Evolutionary conservation across 2,329 filamentous ascomycete species (phyloP).

Genomic region (Alternaria incomplexa): DNA sequence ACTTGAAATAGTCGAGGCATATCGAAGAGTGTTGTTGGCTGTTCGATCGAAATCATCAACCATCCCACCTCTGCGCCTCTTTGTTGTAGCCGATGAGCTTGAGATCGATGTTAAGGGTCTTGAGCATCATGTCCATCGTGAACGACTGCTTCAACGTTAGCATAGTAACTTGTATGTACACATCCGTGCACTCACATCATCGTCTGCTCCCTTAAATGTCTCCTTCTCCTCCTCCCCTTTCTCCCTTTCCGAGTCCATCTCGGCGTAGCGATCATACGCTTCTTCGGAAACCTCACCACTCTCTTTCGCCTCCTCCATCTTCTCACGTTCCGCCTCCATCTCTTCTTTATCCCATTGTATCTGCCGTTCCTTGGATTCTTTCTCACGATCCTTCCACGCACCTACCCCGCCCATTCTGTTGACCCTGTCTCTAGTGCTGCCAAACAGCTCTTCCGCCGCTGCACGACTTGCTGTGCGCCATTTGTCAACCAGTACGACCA

Average conservation of each 20-base stretch:
- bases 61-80: constrained; percentile 63
- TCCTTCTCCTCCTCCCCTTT: constrained; percentile 52
- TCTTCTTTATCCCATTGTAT: constrained; percentile 48
- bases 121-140: constrained; percentile 74
- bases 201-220: constrained; percentile 39
- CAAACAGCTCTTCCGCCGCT: constrained; percentile 73
- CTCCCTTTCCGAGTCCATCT: constrained; percentile 45
- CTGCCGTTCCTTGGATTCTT: constrained; percentile 41
- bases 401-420: constrained; percentile 67
- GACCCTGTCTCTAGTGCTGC: constrained; percentile 64
- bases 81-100: constrained; percentile 69
- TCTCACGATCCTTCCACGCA: constrained; percentile 57
- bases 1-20: not conserved
- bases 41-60: constrained; percentile 42
- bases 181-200: constrained; percentile 46
- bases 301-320: constrained; percentile 50
- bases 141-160: constrained; percentile 56
- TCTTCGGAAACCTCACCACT: constrained; percentile 52
- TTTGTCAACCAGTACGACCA: constrained; percentile 62
- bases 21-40: not conserved
- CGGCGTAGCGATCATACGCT: constrained; percentile 55
- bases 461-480: constrained; percentile 67
- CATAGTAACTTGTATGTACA: not conserved
- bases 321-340: constrained; percentile 49
- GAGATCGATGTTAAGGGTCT: constrained; percentile 67